Evolutionary conservation across 257 asterid genomes (phyloP), one percentile per base, ranked within the genome.

Genomic region (Hygrophila difformis): DNA sequence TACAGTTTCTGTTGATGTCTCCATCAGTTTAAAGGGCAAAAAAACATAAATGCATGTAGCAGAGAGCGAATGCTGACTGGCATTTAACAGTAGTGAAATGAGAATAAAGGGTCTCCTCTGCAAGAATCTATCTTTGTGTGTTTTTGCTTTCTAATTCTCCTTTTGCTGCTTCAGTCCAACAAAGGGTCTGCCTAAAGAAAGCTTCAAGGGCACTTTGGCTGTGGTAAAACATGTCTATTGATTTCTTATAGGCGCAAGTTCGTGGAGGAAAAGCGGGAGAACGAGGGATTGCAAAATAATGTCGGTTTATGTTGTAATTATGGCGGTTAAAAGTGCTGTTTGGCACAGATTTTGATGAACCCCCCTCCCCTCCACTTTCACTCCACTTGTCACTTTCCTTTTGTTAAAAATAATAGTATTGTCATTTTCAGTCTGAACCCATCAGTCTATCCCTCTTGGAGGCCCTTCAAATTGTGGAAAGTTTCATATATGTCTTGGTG

Each of bases 91-190:
- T 31, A 12, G 18, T 6, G 18, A 39, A 39, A 13, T 7, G 43
- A 47, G 65, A 66, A 69, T 59, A 65, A 75, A 68, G 78, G 60
- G 51, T 53, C 56, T 43, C 66, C 54, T 52, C 59, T n/a, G 55
- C 44, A 62, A 47, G 78, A 70, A 67, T 74, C 76, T 68, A 64
- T 72, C 61, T 64, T 41, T 58, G 13, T 38, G 13, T 38, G 47
- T 6, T 59, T 53, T 71, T 59, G 17, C 42, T 65, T 64, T 55
- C 67, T n/a, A n/a, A n/a, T n/a, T 69, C 64, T 66, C 59, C 44
- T 31, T 48, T 65, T 48, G 22, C 2, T 29, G 16, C 28, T 18
- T 53, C 57, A 34, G 53, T 39, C 63, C 71, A 51, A 47, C 55
- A 51, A 26, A 35, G 28, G 61, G 62, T 18, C 52, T 40, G 15